Evolutionary conservation across 768 basidiomycete genomes (phyloP).

Genomic region (Tricholoma matsutake): DNA sequence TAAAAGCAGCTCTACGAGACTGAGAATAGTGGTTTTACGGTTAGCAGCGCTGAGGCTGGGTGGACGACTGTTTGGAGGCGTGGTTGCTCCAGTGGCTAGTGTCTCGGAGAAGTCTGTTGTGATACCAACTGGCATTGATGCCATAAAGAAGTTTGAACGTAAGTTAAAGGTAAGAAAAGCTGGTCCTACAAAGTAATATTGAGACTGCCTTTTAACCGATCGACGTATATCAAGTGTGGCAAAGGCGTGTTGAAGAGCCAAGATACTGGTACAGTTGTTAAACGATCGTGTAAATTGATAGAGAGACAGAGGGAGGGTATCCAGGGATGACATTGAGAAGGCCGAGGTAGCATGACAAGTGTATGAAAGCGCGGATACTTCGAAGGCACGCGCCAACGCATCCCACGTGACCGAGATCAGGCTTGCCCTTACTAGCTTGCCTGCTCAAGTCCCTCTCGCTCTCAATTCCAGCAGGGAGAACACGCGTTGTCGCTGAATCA

Average conservation of each 20-base stretch:
- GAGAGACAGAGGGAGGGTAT: constrained; percentile 2
- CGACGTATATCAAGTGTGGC: constrained; percentile 6
- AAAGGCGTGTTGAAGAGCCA: constrained; percentile 18
- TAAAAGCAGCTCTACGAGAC: constrained; percentile 49
- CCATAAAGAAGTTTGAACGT: not conserved
- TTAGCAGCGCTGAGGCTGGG: constrained; percentile 17
- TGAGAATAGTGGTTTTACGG: constrained; percentile 48
- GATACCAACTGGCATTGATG: constrained; percentile 18
- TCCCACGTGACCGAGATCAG: constrained; percentile 4
- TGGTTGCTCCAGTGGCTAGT: constrained; percentile 17
- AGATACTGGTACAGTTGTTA: constrained; percentile 3
- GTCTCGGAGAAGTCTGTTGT: constrained; percentile 16
- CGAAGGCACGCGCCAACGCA: too few relatives aligned
- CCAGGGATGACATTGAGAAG: too few relatives aligned
- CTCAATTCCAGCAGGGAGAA: not conserved
- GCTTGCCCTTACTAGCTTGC: too few relatives aligned
- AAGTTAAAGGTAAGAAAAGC: not conserved
- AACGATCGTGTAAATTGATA: constrained; percentile 7
- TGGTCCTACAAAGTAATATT: not conserved
- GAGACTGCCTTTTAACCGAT: constrained; percentile 7
- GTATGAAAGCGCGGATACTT: too few relatives aligned
- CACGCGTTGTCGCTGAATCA: not conserved
- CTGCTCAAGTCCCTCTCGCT: not conserved
- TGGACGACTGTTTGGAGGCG: constrained; percentile 23
- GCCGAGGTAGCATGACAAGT: too few relatives aligned